Conservation (phyloP, 768 basidiomycete genomes). For the Xerocomellus chrysenteron region DNA sequence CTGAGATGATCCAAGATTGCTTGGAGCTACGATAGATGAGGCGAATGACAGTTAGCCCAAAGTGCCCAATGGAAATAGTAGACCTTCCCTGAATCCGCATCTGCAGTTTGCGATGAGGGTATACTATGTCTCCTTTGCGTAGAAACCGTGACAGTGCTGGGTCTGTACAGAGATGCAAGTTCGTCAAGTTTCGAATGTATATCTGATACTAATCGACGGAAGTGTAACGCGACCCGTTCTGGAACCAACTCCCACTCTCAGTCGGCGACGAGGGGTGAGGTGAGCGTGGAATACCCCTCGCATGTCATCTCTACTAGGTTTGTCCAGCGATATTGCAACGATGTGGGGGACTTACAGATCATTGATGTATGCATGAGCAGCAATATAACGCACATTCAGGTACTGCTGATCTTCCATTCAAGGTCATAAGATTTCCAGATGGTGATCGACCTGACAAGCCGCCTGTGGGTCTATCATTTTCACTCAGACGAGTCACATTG, state of each 20-base stretch:
- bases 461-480: no score
- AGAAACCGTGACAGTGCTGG: background rate
- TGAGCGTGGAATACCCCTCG: constrained; percentile 12
- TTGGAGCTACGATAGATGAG: constrained; percentile 32
- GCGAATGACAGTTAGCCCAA: background rate
- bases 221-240: background rate
- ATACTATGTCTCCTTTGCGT: background rate
- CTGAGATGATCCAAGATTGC: constrained; percentile 50
- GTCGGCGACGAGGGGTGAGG: background rate
- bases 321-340: no score
- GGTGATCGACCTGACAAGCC: no score
- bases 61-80: background rate
- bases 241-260: background rate
- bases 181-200: constrained; percentile 40
- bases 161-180: constrained; percentile 28
- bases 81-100: constrained; percentile 23
- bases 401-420: no score
- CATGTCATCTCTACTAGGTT: no score
- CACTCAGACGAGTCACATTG: no score
- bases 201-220: constrained; percentile 22
- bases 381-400: no score
- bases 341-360: no score
- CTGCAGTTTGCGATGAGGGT: constrained; percentile 1
- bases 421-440: no score
- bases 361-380: no score